Percentiles rank a stretch among this genome's conserved stretches.
Conservation (phyloP, 208 protist species). For the Herpetomonas samuelpessoai region DNA sequence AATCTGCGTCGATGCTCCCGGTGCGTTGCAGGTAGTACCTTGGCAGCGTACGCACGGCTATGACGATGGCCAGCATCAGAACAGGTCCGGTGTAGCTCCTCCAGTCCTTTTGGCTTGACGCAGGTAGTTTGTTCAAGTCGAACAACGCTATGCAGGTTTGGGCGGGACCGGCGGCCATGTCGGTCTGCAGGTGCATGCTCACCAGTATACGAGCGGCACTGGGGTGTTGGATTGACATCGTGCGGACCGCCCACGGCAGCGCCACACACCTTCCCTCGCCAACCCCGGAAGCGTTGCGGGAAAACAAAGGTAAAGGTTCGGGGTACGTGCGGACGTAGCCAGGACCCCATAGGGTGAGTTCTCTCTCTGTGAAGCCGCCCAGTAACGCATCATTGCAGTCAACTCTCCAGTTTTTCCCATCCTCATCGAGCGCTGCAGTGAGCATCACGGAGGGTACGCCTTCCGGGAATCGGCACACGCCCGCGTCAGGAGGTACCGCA, state of each 20-base stretch:
- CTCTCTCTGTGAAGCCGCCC: not conserved
- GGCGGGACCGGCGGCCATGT: not conserved
- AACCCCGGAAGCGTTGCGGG: not conserved
- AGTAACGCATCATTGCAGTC: not conserved
- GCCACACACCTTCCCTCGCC: not conserved
- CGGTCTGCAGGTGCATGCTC: constrained; percentile 10
- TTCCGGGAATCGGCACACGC: not conserved
- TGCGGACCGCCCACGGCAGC: not conserved
- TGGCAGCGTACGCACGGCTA: constrained; percentile 30
- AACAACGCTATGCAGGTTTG: constrained; percentile 27
- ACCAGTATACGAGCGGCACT: constrained; percentile 12
- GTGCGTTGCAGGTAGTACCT: constrained; percentile 32
- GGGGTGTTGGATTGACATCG: not conserved
- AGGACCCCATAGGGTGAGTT: not conserved
- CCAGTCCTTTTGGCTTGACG: not conserved
- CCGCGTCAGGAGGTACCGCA: too few relatives aligned
- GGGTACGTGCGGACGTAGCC: not conserved
- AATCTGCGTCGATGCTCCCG: constrained; percentile 21
- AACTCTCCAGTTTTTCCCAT: not conserved
- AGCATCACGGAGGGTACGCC: not conserved
- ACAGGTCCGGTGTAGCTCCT: constrained; percentile 7
- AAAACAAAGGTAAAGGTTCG: not conserved
- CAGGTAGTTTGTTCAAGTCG: constrained; percentile 18
- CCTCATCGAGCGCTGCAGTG: not conserved
- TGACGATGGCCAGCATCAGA: constrained; percentile 32